These are phyloP conservation scores for Tilletia indica DNA, from an alignment of 1,284 basidiomycete genomes.

Conservation along the genomic window DNA sequence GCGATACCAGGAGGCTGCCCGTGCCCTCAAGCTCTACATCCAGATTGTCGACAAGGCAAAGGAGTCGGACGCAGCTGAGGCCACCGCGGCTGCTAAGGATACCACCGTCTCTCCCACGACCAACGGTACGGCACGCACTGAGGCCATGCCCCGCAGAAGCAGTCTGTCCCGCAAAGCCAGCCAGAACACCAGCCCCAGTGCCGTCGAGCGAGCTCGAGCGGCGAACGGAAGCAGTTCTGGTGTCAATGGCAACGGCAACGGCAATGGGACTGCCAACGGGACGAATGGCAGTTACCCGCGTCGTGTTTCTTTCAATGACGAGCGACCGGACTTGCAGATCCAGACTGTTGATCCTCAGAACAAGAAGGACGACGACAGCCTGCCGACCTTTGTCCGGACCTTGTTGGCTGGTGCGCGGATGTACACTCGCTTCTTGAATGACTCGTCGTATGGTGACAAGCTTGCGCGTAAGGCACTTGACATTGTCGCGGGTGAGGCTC, in stretches of 20 bases:
- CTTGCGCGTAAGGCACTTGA: slow-evolving; percentile 36
- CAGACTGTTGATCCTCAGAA: background rate
- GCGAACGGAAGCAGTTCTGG: background rate
- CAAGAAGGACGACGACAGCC: slow-evolving; percentile 29
- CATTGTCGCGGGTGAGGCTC: slow-evolving; percentile 28
- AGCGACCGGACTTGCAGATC: background rate
- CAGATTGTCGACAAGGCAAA: slow-evolving; percentile 50
- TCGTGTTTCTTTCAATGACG: background rate
- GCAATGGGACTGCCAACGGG: background rate
- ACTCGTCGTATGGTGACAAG: slow-evolving; percentile 34
- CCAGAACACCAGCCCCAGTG: background rate
- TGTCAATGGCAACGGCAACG: slow-evolving; percentile 10
- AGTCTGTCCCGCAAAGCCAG: slow-evolving; percentile 24
- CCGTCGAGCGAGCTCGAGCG: background rate
- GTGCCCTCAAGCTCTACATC: slow-evolving; percentile 44
- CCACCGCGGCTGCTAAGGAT: slow-evolving; percentile 18
- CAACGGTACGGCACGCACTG: slow-evolving; percentile 5
- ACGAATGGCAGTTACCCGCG: background rate
- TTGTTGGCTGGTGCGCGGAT: slow-evolving; percentile 44
- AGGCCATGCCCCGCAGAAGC: slow-evolving; percentile 12
- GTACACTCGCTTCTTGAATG: slow-evolving; percentile 32
- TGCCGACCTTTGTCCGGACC: slow-evolving; percentile 34
- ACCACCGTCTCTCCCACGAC: slow-evolving; percentile 18
- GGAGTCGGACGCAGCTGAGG: slow-evolving; percentile 34
- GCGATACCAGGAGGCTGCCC: slow-evolving; percentile 44